Evolutionary conservation across 768 basidiomycete species (phyloP).

Genomic region (Lyophyllum decastes): DNA sequence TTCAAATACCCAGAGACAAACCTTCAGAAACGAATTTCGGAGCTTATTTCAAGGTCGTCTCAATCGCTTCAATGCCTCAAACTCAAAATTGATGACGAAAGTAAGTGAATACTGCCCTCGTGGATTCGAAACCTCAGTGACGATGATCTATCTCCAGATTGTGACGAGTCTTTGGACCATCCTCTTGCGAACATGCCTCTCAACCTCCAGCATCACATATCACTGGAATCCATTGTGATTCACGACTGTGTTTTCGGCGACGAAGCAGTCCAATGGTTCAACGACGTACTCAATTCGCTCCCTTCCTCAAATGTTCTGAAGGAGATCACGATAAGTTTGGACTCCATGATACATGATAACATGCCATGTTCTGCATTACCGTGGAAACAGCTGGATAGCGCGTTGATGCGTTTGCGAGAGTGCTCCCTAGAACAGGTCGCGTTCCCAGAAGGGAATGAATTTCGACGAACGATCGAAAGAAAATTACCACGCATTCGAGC

Average conservation of each 20-base stretch:
- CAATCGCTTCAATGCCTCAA: not conserved
- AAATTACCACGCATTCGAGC: not conserved
- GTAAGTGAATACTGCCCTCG: not conserved
- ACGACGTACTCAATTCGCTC: not conserved
- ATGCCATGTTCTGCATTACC: not conserved
- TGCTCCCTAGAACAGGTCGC: not conserved
- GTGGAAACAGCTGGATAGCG: not conserved
- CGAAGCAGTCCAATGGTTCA: not conserved
- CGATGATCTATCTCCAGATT: not conserved
- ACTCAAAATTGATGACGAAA: not conserved
- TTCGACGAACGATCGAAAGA: not conserved
- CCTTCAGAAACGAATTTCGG: not conserved
- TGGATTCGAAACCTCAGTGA: not conserved
- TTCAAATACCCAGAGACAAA: not conserved
- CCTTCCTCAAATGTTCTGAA: not conserved
- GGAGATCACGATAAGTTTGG: not conserved
- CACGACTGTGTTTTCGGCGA: not conserved
- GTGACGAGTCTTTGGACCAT: too few relatives aligned
- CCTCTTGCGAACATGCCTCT: not conserved
- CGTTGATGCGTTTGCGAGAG: not conserved
- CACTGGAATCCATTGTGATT: not conserved
- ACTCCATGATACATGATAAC: not conserved
- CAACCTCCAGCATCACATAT: not conserved
- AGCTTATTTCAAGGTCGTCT: not conserved
- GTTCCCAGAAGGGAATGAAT: not conserved